These are phyloP conservation scores for Euclidium syriacum DNA, from an alignment of 345 rosid genomes.

Conservation along the genomic window DNA sequence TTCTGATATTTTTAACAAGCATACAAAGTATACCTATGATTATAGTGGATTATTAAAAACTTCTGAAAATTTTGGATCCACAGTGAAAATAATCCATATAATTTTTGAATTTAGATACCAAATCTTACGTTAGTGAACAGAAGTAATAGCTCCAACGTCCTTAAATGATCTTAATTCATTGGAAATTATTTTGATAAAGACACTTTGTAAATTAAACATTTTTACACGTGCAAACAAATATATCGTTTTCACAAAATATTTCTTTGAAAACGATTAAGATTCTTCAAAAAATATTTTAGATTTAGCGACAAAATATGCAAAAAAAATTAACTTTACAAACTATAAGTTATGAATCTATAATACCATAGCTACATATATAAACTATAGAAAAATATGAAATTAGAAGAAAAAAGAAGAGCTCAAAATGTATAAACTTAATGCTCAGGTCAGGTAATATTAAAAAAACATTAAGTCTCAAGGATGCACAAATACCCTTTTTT, in stretches of 20 bases:
- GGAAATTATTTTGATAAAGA: neutral
- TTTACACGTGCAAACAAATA: neutral
- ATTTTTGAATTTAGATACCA: neutral
- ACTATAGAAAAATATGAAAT: neutral
- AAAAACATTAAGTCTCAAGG: neutral
- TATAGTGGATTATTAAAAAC: neutral
- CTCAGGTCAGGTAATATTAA: neutral
- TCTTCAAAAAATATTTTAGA: neutral
- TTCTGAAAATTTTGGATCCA: too few relatives aligned
- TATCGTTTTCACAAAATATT: slow-evolving; percentile 4
- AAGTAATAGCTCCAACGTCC: neutral
- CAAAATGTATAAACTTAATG: neutral
- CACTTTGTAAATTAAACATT: neutral
- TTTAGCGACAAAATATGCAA: neutral
- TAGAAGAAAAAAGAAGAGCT: neutral
- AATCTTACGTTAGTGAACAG: neutral
- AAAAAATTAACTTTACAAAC: neutral
- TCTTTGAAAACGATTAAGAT: neutral
- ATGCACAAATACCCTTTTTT: slow-evolving; percentile 15
- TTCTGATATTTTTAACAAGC: too few relatives aligned
- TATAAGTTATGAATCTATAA: neutral
- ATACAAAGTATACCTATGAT: too few relatives aligned
- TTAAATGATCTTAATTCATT: neutral
- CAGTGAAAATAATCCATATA: neutral
- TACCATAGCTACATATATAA: neutral